Evolutionary conservation across 2,329 filamentous ascomycete genomes (phyloP).

Genomic region (Juglanconis juglandina): DNA sequence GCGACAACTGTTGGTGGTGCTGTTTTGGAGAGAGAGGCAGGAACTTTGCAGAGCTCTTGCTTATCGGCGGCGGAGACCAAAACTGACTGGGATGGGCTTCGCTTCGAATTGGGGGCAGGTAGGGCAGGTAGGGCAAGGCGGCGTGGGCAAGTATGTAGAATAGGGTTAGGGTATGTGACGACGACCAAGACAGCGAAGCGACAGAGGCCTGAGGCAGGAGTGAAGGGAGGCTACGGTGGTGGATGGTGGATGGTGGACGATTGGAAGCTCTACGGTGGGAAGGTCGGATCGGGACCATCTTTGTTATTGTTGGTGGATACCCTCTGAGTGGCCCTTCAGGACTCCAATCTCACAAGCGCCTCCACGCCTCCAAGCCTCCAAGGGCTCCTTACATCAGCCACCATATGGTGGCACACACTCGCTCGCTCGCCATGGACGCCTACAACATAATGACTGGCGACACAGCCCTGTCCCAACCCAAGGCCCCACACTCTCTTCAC

Average conservation of each 20-base stretch:
- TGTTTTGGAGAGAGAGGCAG: constrained; percentile 14
- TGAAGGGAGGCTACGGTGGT: neutral
- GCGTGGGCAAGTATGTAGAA: neutral
- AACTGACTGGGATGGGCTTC: constrained; percentile 2
- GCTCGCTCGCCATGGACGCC: neutral
- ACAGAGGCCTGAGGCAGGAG: neutral
- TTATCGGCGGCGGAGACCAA: constrained; percentile 11
- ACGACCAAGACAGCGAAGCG: neutral
- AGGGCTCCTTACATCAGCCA: neutral
- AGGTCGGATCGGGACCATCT: neutral
- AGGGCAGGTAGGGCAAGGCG: neutral
- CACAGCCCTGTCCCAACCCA: neutral
- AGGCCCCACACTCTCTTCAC: neutral
- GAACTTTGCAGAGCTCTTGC: constrained; percentile 11
- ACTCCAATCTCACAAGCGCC: neutral
- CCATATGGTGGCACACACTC: neutral
- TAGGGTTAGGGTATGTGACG: neutral
- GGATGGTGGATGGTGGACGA: neutral
- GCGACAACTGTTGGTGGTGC: constrained; percentile 7
- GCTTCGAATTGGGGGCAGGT: neutral
- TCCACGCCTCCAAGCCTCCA: neutral
- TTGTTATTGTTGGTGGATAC: constrained; percentile 1
- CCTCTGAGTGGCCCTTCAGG: neutral
- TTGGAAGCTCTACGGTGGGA: neutral
- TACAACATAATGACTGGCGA: neutral